Conservation (phyloP, 805 yeast genomes). For the Komagataella ulmi region DNA sequence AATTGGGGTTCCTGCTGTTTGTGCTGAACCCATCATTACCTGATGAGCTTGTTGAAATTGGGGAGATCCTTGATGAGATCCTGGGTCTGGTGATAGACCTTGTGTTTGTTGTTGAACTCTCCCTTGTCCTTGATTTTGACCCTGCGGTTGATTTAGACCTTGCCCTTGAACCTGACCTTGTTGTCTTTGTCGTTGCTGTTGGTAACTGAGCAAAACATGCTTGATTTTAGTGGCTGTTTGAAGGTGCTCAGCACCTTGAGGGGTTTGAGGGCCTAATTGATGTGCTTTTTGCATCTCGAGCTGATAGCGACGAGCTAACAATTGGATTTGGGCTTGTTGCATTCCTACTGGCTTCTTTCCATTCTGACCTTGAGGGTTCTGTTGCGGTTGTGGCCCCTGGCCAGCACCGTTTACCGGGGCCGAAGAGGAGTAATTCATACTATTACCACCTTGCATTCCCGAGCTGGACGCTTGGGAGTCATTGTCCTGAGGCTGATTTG, state of each 20-base stretch:
- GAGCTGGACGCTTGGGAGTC: conserved; percentile 1
- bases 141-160: conserved; percentile 10
- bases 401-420: conserved; percentile 1
- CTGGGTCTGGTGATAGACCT: neutral
- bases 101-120: neutral
- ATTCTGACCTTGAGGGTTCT: conserved; percentile 7
- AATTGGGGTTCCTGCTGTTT: neutral
- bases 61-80: neutral
- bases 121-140: conserved; percentile 5
- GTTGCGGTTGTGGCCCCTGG: conserved; percentile 5
- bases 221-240: conserved; percentile 52
- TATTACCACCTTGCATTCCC: neutral
- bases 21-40: neutral
- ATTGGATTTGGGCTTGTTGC: conserved; percentile 41
- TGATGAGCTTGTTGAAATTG: conserved; percentile 5
- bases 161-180: conserved; percentile 9
- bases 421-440: neutral
- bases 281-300: conserved; percentile 50
- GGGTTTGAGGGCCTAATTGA: conserved; percentile 44
- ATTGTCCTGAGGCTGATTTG: conserved; percentile 2
- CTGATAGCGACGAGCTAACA: conserved; percentile 45
- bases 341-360: conserved; percentile 13
- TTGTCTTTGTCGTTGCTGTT: conserved; percentile 14
- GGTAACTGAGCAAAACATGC: conserved; percentile 36
- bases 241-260: conserved; percentile 49